A percentile compares a stretch with the other conserved stretches of the same genome.
Evolutionary conservation across 2,329 filamentous ascomycete species (phyloP).

Genomic region (Hymenoscyphus scutula): DNA sequence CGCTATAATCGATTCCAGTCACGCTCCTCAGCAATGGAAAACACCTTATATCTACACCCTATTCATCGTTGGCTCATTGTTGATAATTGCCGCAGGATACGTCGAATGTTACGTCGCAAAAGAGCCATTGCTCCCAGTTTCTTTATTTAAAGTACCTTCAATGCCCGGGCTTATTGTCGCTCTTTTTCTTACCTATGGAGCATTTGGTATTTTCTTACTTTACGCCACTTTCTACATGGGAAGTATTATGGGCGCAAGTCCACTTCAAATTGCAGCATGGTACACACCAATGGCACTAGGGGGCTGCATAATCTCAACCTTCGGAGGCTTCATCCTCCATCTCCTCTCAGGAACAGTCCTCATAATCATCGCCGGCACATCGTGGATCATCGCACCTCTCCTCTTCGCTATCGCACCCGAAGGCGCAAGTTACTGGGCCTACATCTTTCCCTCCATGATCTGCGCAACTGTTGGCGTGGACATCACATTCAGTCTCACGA

Average conservation of each 20-base stretch:
- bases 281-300: conserved; percentile 65
- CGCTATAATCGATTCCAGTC: conserved; percentile 69
- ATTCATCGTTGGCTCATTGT: conserved; percentile 59
- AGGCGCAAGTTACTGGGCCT: conserved; percentile 57
- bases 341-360: conserved; percentile 52
- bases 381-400: conserved; percentile 50
- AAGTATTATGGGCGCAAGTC: conserved; percentile 49
- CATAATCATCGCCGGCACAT: conserved; percentile 50
- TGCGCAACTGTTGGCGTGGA: conserved; percentile 72
- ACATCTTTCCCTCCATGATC: conserved; percentile 68
- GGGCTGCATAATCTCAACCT: conserved; percentile 63
- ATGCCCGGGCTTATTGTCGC: conserved; percentile 62
- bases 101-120: conserved; percentile 69
- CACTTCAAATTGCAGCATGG: conserved; percentile 58
- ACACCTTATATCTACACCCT: conserved; percentile 69
- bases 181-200: conserved; percentile 66
- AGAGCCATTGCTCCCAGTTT: conserved; percentile 66
- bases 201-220: conserved; percentile 65
- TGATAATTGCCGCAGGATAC: conserved; percentile 62
- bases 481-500: conserved; percentile 71
- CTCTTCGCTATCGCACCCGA: conserved; percentile 53
- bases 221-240: conserved; percentile 67
- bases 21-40: conserved; percentile 67
- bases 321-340: conserved; percentile 57
- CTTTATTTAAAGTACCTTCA: conserved; percentile 66